Conservation (phyloP, 2,329 filamentous ascomycete genomes). For the Alternaria metachromatica region DNA sequence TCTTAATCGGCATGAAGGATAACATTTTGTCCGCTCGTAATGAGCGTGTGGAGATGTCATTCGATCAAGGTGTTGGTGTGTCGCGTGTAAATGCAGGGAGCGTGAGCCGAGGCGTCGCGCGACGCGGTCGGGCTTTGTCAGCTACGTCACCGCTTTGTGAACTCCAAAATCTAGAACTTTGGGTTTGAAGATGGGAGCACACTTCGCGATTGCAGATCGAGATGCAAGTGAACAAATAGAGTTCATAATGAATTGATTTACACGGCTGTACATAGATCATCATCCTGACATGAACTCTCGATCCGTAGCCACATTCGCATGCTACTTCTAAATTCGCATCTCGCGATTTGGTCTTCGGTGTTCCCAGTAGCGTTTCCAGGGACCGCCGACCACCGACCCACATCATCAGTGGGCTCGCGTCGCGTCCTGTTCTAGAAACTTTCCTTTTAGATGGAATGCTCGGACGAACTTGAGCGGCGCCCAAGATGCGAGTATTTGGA, state of each 20-base stretch:
- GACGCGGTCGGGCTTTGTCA: slow-evolving; percentile 20
- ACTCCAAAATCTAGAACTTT: slow-evolving; percentile 19
- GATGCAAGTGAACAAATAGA: not conserved
- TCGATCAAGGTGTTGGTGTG: slow-evolving; percentile 6
- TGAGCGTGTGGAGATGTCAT: slow-evolving; percentile 11
- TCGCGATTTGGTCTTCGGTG: slow-evolving; percentile 1
- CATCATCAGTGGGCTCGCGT: not conserved
- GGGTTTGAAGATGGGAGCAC: not conserved
- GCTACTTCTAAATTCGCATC: not conserved
- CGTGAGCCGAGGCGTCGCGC: slow-evolving; percentile 14
- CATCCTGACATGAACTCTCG: not conserved
- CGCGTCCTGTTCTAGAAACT: slow-evolving; percentile 4
- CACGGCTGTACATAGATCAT: slow-evolving; percentile 6
- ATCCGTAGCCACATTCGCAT: not conserved
- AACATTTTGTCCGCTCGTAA: not conserved
- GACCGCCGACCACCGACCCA: slow-evolving; percentile 4
- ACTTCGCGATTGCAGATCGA: not conserved
- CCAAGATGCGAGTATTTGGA: slow-evolving; percentile 4
- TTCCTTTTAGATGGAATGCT: slow-evolving; percentile 3
- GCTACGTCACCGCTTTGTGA: slow-evolving; percentile 15
- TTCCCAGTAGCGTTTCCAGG: not conserved
- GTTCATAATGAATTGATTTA: not conserved
- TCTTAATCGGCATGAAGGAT: slow-evolving; percentile 18
- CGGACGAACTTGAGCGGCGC: slow-evolving; percentile 29
- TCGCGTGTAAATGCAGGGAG: slow-evolving; percentile 14